Base-by-base conservation (phyloP, 2,329 filamentous ascomycete species). In the Trichoderma afroharzianum region DNA sequence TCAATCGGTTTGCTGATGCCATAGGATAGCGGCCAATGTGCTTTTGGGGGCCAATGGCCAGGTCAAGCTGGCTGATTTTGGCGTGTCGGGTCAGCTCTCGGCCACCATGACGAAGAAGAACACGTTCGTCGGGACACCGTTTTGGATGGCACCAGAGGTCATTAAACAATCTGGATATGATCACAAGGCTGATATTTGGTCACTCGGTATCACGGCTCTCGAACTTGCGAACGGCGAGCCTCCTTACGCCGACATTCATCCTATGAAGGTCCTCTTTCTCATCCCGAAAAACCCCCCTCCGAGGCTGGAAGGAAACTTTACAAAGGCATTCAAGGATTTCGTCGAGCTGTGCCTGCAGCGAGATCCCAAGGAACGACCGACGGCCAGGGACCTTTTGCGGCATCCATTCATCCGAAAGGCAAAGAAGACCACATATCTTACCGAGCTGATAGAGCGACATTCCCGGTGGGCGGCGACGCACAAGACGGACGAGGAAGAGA, bases 81-180 rank as follows among this genome's bases (percentile, higher is more conserved):
- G 95, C 72, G 96, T 99, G 7, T 98, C 95, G 1, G 95, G 95
- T 32, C 96, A 98, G 82, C 87, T 98, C 26, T 97, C 95, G 11
- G 95, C 95, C 7, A 99, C 95, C 63, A 98, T 98, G 95, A 98
- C 95, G 74, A 98, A 98, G 87, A 98, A 98, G 85, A 98, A 98
- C 80, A 98, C 95, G 0, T 99, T 98, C 81, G 95, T 99, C 36
- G 96, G 96, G 39, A 98, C 95, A 0, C 95, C 96, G 1, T 99
- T 98, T 80, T 99, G 96, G 96, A 99, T 99, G 95, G 95, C 96
- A 3, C 95, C 95, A 12, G 95, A 99, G 83, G 95, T 98, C 70
- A 99, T 99, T 81, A 97, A 97, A 83, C 95, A 99, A 81, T 97
- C 94, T 71, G 95, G 95, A 63, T 98, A 98, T 84, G 95, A 98